Percentiles rank a stretch among this genome's conserved stretches.
Conservation (phyloP, 139 green algal species). For the Nannochloris sp. region DNA sequence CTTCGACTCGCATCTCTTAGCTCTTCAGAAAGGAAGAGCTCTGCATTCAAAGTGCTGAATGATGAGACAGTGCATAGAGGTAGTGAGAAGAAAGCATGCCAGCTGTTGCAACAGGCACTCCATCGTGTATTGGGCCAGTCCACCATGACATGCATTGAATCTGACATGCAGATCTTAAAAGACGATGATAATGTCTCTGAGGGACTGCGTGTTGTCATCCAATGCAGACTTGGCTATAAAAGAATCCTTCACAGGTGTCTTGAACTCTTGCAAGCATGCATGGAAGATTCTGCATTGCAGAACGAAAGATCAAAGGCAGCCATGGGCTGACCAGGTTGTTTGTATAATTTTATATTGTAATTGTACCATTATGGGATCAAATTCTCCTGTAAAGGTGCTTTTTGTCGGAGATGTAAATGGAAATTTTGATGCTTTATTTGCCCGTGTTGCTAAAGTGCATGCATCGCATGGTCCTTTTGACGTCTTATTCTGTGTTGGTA, state of each 20-base stretch:
- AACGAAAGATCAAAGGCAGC: not conserved
- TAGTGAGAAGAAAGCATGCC: constrained; percentile 19
- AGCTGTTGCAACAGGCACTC: not conserved
- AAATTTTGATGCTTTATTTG: constrained; percentile 41
- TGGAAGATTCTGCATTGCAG: not conserved
- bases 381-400: constrained; percentile 37
- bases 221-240: too few species aligned
- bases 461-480: constrained; percentile 52
- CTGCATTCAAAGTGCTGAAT: constrained; percentile 11
- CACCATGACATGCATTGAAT: too few species aligned
- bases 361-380: constrained; percentile 1
- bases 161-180: too few species aligned
- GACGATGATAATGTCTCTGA: too few species aligned
- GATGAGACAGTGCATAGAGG: constrained; percentile 9
- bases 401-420: constrained; percentile 42
- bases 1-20: constrained; percentile 24
- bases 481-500: constrained; percentile 46
- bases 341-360: constrained; percentile 1
- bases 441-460: constrained; percentile 47
- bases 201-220: too few species aligned
- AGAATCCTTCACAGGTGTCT: too few species aligned
- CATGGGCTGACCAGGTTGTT: not conserved
- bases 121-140: not conserved
- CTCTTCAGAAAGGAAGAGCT: not conserved
- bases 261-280: too few species aligned